phyloP scores from a whole-genome alignment of 2,329 filamentous ascomycete genomes.

The Paecilomyces formosus region DNA sequence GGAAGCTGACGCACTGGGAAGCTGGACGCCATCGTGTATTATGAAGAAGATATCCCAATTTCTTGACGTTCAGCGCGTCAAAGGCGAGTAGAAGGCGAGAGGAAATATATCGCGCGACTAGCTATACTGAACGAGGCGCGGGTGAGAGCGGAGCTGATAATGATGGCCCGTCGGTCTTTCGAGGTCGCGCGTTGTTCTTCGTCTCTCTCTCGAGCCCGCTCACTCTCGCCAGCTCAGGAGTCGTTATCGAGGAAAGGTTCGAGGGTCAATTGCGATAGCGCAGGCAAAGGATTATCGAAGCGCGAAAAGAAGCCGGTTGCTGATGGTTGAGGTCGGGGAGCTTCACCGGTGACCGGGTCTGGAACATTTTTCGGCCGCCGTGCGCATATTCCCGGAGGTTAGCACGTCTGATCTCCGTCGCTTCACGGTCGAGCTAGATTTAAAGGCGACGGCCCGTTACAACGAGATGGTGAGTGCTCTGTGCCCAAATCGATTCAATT shows the following conservation, averaged over 20 bases:
- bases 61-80: not conserved
- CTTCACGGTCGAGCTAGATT: not conserved
- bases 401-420: not conserved
- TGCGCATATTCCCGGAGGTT: not conserved
- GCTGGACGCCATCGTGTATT: conserved; percentile 24
- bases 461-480: not conserved
- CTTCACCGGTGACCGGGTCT: conserved; percentile 31
- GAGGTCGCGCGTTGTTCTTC: not conserved
- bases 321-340: conserved; percentile 23
- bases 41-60: not conserved
- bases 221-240: not conserved
- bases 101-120: not conserved
- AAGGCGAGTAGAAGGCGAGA: not conserved
- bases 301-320: not conserved
- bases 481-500: not conserved
- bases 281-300: not conserved
- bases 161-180: not conserved
- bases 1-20: conserved; percentile 24
- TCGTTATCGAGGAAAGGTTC: not conserved
- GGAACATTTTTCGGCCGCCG: conserved; percentile 35
- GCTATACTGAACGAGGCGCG: not conserved
- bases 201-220: not conserved
- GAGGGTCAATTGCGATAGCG: not conserved
- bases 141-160: not conserved
- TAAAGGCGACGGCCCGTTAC: not conserved